Evolutionary conservation across 768 basidiomycete genomes (phyloP).

Genomic region (Cystofilobasidium capitatum): DNA sequence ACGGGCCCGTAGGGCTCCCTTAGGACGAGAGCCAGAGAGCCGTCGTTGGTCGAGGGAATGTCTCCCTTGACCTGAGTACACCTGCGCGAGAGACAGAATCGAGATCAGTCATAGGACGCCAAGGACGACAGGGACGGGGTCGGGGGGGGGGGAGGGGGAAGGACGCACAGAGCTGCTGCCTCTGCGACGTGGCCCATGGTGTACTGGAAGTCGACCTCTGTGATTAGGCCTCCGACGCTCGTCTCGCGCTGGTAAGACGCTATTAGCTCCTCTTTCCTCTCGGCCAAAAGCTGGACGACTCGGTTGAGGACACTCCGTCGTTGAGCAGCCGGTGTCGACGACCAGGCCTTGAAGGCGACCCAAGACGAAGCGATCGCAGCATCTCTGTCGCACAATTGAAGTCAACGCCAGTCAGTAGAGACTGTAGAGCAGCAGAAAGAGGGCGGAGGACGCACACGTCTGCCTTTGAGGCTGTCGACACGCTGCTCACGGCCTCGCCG

Average conservation of each 20-base stretch:
- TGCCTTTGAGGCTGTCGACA: neutral
- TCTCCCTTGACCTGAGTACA: conserved; percentile 18
- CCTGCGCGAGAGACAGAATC: neutral
- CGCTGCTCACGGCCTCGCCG: neutral
- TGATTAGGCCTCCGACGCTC: neutral
- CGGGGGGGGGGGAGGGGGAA: neutral
- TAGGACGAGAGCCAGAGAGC: conserved; percentile 18
- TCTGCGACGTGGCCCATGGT: neutral
- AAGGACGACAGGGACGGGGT: neutral
- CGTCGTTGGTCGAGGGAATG: conserved; percentile 13
- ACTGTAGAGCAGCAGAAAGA: neutral
- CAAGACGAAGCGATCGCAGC: neutral
- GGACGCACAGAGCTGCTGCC: conserved; percentile 6
- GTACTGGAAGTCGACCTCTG: neutral
- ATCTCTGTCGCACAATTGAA: neutral
- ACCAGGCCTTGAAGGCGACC: neutral
- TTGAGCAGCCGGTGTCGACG: neutral
- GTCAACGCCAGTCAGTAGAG: neutral
- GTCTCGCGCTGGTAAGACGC: conserved; percentile 18
- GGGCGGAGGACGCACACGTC: neutral
- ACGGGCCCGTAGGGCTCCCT: conserved; percentile 23
- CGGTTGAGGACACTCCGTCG: conserved; percentile 11
- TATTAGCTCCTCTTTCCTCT: conserved; percentile 3
- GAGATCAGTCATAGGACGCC: neutral
- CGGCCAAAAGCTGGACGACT: conserved; percentile 5